Evolutionary conservation across 768 basidiomycete species (phyloP).

Genomic region (Punctularia strigosozonata): DNA sequence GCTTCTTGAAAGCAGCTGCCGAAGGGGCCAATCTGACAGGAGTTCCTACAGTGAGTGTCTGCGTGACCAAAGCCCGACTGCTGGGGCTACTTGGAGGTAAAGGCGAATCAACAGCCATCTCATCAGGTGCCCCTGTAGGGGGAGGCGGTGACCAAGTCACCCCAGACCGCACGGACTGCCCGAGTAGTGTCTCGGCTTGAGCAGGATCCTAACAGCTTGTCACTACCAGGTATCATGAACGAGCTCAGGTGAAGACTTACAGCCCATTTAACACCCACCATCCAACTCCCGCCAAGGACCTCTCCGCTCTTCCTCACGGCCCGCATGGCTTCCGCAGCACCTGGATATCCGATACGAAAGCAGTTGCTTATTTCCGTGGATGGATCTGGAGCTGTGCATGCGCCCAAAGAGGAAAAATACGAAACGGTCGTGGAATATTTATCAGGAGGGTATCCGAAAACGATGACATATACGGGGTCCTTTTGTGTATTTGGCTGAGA

Average conservation of each 20-base stretch:
- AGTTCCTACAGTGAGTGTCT: slow-evolving; percentile 44
- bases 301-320: slow-evolving; percentile 81
- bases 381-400: slow-evolving; percentile 54
- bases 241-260: slow-evolving; percentile 35
- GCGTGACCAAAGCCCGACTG: slow-evolving; percentile 9
- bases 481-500: too few relatives aligned
- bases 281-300: slow-evolving; percentile 58
- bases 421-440: slow-evolving; percentile 61
- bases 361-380: slow-evolving; percentile 66
- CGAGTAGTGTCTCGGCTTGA: slow-evolving; percentile 43
- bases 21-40: slow-evolving; percentile 67
- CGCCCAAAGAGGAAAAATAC: slow-evolving; percentile 66
- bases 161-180: slow-evolving; percentile 22
- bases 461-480: slow-evolving; percentile 57
- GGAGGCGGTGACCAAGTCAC: too few relatives aligned
- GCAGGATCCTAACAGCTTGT: slow-evolving; percentile 37
- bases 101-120: slow-evolving; percentile 38
- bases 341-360: slow-evolving; percentile 67
- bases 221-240: not conserved
- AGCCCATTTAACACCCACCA: slow-evolving; percentile 83
- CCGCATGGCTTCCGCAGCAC: slow-evolving; percentile 62
- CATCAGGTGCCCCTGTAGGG: slow-evolving; percentile 19
- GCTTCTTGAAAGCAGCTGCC: slow-evolving; percentile 56
- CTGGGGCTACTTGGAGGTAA: slow-evolving; percentile 9
- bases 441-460: slow-evolving; percentile 85